These are phyloP conservation scores for Globisporangium iwayamae DNA, from an alignment of 352 stramenopile genomes.

Conservation along the genomic window DNA sequence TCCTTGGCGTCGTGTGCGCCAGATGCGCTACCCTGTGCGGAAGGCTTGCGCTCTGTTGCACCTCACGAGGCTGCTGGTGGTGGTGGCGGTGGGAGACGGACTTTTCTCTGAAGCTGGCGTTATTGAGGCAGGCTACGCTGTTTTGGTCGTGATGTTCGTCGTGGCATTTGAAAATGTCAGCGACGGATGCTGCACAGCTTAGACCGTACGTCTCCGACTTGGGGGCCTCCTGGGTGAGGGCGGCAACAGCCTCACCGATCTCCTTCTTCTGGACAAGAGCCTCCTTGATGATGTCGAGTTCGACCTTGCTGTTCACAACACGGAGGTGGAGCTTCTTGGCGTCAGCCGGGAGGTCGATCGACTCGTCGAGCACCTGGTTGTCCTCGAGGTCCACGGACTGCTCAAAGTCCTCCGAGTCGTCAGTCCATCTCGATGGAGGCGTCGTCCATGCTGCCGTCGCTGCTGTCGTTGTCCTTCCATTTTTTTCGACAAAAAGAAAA, in stretches of 20 bases:
- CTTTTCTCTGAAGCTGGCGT: too few species aligned
- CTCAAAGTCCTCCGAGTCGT: slow-evolving; percentile 43
- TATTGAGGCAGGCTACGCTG: too few species aligned
- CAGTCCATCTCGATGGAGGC: slow-evolving; percentile 35
- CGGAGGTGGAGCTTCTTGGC: slow-evolving; percentile 46
- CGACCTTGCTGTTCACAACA: slow-evolving; percentile 41
- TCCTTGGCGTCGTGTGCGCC: slow-evolving; percentile 6
- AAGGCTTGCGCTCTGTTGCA: not conserved
- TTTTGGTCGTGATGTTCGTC: too few species aligned
- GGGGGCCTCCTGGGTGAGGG: slow-evolving; percentile 2
- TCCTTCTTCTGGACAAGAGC: slow-evolving; percentile 18
- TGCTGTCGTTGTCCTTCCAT: slow-evolving; percentile 7
- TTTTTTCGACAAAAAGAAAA: not conserved
- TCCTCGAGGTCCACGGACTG: slow-evolving; percentile 44
- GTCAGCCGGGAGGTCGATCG: slow-evolving; percentile 42
- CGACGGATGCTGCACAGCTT: slow-evolving; percentile 18
- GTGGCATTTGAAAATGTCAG: not conserved
- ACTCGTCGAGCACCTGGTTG: slow-evolving; percentile 35
- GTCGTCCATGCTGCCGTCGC: slow-evolving; percentile 27
- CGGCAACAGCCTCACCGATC: not conserved
- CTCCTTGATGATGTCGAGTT: slow-evolving; percentile 51
- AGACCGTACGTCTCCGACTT: slow-evolving; percentile 43
- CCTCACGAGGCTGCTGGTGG: not conserved
- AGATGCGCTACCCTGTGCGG: not conserved
- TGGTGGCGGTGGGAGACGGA: too few species aligned